Conservation (phyloP, 2,329 filamentous ascomycete genomes). For the Nannizziopsis arthrosporioides region DNA sequence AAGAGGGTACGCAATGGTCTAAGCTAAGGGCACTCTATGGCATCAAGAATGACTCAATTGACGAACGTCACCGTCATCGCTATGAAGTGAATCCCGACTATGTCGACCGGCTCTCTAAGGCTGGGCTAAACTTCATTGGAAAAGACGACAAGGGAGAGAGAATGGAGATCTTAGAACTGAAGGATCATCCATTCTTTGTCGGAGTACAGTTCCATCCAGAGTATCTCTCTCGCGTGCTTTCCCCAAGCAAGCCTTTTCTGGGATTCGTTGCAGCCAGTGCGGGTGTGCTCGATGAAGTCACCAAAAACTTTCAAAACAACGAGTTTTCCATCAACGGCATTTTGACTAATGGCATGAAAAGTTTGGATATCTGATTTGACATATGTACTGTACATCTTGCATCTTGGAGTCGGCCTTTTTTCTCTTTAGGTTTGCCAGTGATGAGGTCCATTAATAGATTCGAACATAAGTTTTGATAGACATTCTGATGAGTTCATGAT, state of each 20-base stretch:
- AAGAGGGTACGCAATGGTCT: slow-evolving; percentile 63
- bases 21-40: slow-evolving; percentile 66
- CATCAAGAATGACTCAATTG: slow-evolving; percentile 38
- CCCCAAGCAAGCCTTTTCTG: slow-evolving; percentile 63
- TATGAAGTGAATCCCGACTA: slow-evolving; percentile 83
- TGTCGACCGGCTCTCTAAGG: slow-evolving; percentile 54
- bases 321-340: slow-evolving; percentile 9
- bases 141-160: slow-evolving; percentile 67
- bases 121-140: slow-evolving; percentile 63
- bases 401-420: not conserved
- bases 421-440: not conserved
- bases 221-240: slow-evolving; percentile 63
- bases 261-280: slow-evolving; percentile 73
- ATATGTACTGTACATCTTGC: no score
- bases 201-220: slow-evolving; percentile 85
- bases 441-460: not conserved
- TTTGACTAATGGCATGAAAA: slow-evolving; percentile 7
- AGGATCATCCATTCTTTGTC: slow-evolving; percentile 74
- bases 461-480: no score
- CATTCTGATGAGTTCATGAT: no score
- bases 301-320: slow-evolving; percentile 14
- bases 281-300: slow-evolving; percentile 47
- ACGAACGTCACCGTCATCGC: slow-evolving; percentile 74
- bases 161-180: slow-evolving; percentile 74
- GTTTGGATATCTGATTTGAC: slow-evolving; percentile 2